Evolutionary conservation across 371 early-diverging fungal species (phyloP).

Genomic region (Blakeslea trispora): DNA sequence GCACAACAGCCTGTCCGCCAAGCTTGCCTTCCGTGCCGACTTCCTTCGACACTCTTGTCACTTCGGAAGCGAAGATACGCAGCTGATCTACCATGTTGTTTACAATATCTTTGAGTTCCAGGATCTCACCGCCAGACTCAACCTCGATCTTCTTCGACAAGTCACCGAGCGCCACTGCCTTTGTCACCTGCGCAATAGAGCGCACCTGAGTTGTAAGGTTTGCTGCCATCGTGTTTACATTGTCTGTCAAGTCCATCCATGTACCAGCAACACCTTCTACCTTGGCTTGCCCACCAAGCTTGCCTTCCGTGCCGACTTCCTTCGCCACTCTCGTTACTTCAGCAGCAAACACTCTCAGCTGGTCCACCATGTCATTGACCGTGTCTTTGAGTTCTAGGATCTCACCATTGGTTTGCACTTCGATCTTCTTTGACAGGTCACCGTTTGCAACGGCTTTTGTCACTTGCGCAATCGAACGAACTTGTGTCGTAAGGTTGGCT

Average conservation of each 20-base stretch:
- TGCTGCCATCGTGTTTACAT: slow-evolving; percentile 49
- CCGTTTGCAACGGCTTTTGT: slow-evolving; percentile 60
- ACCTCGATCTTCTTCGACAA: slow-evolving; percentile 37
- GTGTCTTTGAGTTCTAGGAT: slow-evolving; percentile 23
- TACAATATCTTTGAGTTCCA: slow-evolving; percentile 29
- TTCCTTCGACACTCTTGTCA: slow-evolving; percentile 29
- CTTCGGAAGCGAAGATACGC: slow-evolving; percentile 39
- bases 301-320: slow-evolving; percentile 28
- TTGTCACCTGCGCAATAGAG: slow-evolving; percentile 43
- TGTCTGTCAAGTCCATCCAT: slow-evolving; percentile 63
- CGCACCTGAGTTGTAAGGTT: slow-evolving; percentile 50
- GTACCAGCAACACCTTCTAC: slow-evolving; percentile 58
- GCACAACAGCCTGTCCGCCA: slow-evolving; percentile 46
- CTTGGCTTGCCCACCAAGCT: slow-evolving; percentile 37
- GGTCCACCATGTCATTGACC: slow-evolving; percentile 29
- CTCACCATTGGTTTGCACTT: slow-evolving; percentile 26
- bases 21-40: slow-evolving; percentile 58
- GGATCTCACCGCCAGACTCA: slow-evolving; percentile 36
- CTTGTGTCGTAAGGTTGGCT: slow-evolving; percentile 59
- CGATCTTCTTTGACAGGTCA: slow-evolving; percentile 50
- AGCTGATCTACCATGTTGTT: slow-evolving; percentile 54
- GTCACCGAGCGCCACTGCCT: slow-evolving; percentile 48
- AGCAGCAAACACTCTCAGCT: slow-evolving; percentile 22
- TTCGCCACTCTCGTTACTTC: slow-evolving; percentile 24
- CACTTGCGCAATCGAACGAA: slow-evolving; percentile 58